Evolutionary conservation across 805 yeast species (phyloP).

Genomic region (Nakazawaea wyomingensis): DNA sequence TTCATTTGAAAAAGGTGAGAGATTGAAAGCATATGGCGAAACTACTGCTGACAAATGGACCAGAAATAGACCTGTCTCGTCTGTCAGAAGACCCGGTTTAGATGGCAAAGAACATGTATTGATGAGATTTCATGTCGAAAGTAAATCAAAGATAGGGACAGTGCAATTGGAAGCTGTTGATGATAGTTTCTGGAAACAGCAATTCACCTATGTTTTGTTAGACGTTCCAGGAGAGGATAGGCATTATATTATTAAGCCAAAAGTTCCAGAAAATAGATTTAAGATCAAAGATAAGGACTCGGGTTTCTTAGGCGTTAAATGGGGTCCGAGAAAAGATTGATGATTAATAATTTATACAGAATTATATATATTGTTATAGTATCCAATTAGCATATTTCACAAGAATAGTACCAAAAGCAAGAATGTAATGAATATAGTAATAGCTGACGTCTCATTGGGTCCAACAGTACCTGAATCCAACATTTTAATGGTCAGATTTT

Average conservation of each 20-base stretch:
- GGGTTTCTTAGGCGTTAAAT: conserved; percentile 76
- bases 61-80: conserved; percentile 78
- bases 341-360: not conserved
- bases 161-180: conserved; percentile 81
- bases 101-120: conserved; percentile 76
- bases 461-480: conserved; percentile 15
- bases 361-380: not conserved
- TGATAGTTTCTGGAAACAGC: conserved; percentile 57
- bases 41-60: conserved; percentile 71
- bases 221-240: conserved; percentile 72
- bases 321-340: conserved; percentile 72
- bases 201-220: conserved; percentile 65
- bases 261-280: conserved; percentile 37
- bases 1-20: conserved; percentile 46
- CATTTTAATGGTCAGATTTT: conserved; percentile 1
- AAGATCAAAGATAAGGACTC: conserved; percentile 28
- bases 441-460: conserved; percentile 1
- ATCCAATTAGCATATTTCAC: not conserved
- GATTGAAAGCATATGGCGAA: conserved; percentile 83
- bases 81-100: conserved; percentile 59
- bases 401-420: not conserved
- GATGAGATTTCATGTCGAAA: conserved; percentile 85
- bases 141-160: conserved; percentile 56
- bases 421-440: not conserved
- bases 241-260: conserved; percentile 65